Evolutionary conservation across 768 basidiomycete genomes (phyloP).

Genomic region (Mrakia frigida): DNA sequence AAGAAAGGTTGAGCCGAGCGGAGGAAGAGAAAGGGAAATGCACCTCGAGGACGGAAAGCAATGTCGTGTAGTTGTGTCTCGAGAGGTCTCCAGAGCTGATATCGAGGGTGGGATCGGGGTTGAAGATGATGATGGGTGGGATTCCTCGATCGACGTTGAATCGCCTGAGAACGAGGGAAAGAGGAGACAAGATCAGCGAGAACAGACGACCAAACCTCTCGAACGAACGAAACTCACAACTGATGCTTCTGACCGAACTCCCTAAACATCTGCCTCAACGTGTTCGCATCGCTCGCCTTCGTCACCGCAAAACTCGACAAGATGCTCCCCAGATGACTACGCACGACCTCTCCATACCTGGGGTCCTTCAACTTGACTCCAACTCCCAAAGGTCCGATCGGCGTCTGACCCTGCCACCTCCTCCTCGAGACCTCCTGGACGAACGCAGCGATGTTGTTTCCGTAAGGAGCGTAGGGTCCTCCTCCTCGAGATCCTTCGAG

Average conservation of each 20-base stretch:
- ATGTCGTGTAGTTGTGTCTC: slow-evolving; percentile 54
- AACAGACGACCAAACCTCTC: neutral
- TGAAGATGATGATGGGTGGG: slow-evolving; percentile 25
- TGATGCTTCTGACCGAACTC: slow-evolving; percentile 22
- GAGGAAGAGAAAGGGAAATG: slow-evolving; percentile 36
- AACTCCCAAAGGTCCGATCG: slow-evolving; percentile 62
- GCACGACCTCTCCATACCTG: slow-evolving; percentile 65
- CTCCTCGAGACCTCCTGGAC: slow-evolving; percentile 39
- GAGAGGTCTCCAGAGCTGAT: slow-evolving; percentile 23
- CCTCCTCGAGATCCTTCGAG: slow-evolving; percentile 4
- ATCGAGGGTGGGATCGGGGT: slow-evolving; percentile 20
- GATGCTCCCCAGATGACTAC: slow-evolving; percentile 52
- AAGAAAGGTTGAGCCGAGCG: neutral
- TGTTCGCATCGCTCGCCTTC: slow-evolving; percentile 57
- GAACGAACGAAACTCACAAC: neutral
- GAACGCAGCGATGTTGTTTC: slow-evolving; percentile 35
- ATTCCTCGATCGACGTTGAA: neutral
- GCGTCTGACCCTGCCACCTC: slow-evolving; percentile 38
- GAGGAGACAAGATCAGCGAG: neutral
- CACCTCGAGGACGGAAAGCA: slow-evolving; percentile 77
- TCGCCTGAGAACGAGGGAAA: neutral
- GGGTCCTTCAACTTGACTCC: slow-evolving; percentile 69
- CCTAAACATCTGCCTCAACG: slow-evolving; percentile 54
- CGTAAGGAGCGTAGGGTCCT: slow-evolving; percentile 40
- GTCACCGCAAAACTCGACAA: slow-evolving; percentile 72